These are phyloP conservation scores for Hygrocybe coccinea DNA, from an alignment of 768 basidiomycete genomes.

Conservation along the genomic window DNA sequence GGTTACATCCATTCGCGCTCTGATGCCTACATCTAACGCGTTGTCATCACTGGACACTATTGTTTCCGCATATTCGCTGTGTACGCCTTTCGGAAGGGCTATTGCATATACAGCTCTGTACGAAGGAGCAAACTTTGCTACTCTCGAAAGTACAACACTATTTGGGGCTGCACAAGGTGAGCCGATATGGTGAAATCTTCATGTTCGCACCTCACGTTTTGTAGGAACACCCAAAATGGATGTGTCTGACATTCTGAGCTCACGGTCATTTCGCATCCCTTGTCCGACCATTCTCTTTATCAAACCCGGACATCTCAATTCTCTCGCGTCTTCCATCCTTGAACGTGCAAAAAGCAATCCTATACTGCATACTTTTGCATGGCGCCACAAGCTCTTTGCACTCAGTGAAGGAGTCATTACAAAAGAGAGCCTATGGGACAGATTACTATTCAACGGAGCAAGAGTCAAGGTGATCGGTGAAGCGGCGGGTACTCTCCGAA, in stretches of 20 bases:
- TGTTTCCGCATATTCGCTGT: constrained; percentile 66
- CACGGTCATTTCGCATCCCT: constrained; percentile 52
- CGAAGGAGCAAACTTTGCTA: constrained; percentile 70
- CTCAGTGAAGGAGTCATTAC: constrained; percentile 70
- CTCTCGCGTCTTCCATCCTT: constrained; percentile 50
- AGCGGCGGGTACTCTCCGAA: constrained; percentile 57
- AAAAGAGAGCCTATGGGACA: constrained; percentile 82
- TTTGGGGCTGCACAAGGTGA: constrained; percentile 46
- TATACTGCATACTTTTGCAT: constrained; percentile 57
- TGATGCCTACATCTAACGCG: constrained; percentile 69
- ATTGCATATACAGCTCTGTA: constrained; percentile 75
- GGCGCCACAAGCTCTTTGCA: constrained; percentile 71
- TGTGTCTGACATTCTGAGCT: constrained; percentile 45
- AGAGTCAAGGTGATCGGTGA: constrained; percentile 57
- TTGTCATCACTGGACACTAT: constrained; percentile 72
- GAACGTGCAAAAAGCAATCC: constrained; percentile 50
- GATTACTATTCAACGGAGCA: constrained; percentile 65
- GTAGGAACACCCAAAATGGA: constrained; percentile 27
- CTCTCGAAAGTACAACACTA: constrained; percentile 51
- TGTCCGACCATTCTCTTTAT: constrained; percentile 78
- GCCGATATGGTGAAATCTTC: no score
- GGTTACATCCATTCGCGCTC: constrained; percentile 68
- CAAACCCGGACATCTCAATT: constrained; percentile 56
- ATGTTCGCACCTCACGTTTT: neutral
- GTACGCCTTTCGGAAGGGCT: constrained; percentile 73